A percentile compares a stretch with the other conserved stretches of the same genome.
phyloP scores from a whole-genome alignment of 2,329 filamentous ascomycete genomes.

The Albophoma yamanashiensis region DNA sequence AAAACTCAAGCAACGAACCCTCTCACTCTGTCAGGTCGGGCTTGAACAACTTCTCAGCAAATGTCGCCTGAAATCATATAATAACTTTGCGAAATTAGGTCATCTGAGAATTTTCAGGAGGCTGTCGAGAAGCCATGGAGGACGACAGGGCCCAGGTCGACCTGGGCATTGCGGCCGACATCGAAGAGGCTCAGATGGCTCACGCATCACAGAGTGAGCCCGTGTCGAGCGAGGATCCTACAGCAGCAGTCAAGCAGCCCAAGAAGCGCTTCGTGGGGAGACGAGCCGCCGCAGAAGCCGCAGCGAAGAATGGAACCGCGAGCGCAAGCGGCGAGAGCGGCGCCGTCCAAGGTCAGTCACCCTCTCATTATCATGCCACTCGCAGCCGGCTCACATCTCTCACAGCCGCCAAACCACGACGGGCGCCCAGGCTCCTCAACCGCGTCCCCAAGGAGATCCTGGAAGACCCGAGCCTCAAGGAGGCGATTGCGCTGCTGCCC shows the following conservation, averaged over 20 bases:
- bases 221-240: not conserved
- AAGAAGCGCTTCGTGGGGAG: constrained; percentile 89
- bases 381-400: not conserved
- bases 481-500: constrained; percentile 76
- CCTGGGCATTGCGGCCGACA: constrained; percentile 57
- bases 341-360: constrained; percentile 39
- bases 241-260: constrained; percentile 50
- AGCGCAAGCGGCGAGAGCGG: constrained; percentile 15
- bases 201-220: constrained; percentile 11
- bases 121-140: constrained; percentile 45
- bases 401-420: constrained; percentile 58
- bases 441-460: constrained; percentile 83
- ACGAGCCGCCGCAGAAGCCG: constrained; percentile 56
- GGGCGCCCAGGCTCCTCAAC: constrained; percentile 73
- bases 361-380: not conserved
- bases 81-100: too few species aligned
- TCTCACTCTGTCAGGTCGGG: not conserved
- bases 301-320: constrained; percentile 29
- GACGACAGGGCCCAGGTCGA: constrained; percentile 62
- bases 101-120: not conserved
- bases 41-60: not conserved
- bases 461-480: constrained; percentile 74
- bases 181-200: constrained; percentile 37
- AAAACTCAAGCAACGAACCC: not conserved
- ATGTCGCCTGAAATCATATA: not conserved